Evolutionary conservation across 2,329 filamentous ascomycete genomes (phyloP).

Genomic region (Fusarium sp.): DNA sequence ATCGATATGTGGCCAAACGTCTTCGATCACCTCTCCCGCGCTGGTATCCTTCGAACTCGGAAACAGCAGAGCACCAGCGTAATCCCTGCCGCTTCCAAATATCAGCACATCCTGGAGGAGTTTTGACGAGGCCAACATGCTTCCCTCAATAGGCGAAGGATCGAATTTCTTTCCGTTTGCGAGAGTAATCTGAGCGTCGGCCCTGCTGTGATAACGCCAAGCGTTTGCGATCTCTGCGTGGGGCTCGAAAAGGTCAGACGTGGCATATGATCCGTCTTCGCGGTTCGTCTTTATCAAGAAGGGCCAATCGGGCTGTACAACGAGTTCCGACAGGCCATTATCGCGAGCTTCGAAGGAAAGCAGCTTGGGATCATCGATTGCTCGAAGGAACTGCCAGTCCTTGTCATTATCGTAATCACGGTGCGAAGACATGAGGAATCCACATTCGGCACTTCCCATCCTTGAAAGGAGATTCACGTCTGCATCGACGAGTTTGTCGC

Average conservation of each 20-base stretch:
- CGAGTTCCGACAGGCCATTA: slow-evolving; percentile 63
- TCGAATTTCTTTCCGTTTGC: slow-evolving; percentile 78
- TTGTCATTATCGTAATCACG: slow-evolving; percentile 65
- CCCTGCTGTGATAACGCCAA: slow-evolving; percentile 73
- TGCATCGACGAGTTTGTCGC: slow-evolving; percentile 63
- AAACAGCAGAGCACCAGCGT: slow-evolving; percentile 69
- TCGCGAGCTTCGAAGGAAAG: slow-evolving; percentile 61
- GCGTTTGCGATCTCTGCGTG: slow-evolving; percentile 65
- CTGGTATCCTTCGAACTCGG: slow-evolving; percentile 49
- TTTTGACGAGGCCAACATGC: slow-evolving; percentile 59
- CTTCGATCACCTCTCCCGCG: slow-evolving; percentile 55
- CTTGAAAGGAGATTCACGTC: slow-evolving; percentile 70
- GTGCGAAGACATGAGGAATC: slow-evolving; percentile 73
- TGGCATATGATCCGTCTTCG: slow-evolving; percentile 70
- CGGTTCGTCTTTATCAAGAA: slow-evolving; percentile 70
- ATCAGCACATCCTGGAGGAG: slow-evolving; percentile 68
- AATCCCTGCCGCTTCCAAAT: slow-evolving; percentile 69
- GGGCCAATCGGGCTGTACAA: slow-evolving; percentile 68
- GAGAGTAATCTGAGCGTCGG: slow-evolving; percentile 72
- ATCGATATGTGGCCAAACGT: slow-evolving; percentile 59
- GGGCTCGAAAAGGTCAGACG: slow-evolving; percentile 70
- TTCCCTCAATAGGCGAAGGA: slow-evolving; percentile 70
- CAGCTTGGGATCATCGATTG: slow-evolving; percentile 47
- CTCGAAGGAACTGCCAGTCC: slow-evolving; percentile 72
- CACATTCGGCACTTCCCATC: slow-evolving; percentile 75